Percentiles rank a stretch among this genome's conserved stretches.
These are phyloP conservation scores for Poteriospumella lacustris DNA, from an alignment of 108 stramenopile species.

Conservation along the genomic window DNA sequence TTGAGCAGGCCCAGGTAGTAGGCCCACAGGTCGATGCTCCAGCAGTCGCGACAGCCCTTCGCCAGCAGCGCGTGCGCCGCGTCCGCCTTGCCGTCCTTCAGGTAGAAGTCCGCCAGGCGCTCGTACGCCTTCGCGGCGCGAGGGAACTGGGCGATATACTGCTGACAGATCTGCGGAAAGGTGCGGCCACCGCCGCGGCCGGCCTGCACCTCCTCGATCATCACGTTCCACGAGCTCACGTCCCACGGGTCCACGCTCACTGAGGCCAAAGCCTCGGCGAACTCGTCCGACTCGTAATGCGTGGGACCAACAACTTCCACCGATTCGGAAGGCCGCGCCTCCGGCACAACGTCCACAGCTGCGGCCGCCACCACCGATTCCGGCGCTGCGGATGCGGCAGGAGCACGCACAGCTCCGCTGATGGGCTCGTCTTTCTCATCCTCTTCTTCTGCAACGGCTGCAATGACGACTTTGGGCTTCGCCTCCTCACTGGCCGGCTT, in stretches of 20 bases:
- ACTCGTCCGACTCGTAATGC: neutral
- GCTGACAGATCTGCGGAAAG: neutral
- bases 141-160: neutral
- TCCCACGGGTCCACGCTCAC: slow-evolving; percentile 1
- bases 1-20: neutral
- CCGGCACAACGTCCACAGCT: neutral
- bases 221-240: slow-evolving; percentile 18
- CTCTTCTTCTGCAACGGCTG: neutral
- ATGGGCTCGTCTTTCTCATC: neutral
- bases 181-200: neutral
- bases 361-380: neutral
- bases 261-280: neutral
- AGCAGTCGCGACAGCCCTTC: neutral
- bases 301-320: too few species aligned
- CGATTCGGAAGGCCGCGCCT: neutral
- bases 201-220: neutral
- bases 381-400: neutral
- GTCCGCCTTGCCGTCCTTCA: neutral
- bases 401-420: neutral
- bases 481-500: neutral
- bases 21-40: slow-evolving; percentile 16
- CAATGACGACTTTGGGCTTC: neutral
- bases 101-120: neutral
- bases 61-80: neutral
- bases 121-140: neutral